A percentile compares a stretch with the other conserved stretches of the same genome.
phyloP scores from a whole-genome alignment of 139 green algal species.

The Tetradesmus lagerheimii region DNA sequence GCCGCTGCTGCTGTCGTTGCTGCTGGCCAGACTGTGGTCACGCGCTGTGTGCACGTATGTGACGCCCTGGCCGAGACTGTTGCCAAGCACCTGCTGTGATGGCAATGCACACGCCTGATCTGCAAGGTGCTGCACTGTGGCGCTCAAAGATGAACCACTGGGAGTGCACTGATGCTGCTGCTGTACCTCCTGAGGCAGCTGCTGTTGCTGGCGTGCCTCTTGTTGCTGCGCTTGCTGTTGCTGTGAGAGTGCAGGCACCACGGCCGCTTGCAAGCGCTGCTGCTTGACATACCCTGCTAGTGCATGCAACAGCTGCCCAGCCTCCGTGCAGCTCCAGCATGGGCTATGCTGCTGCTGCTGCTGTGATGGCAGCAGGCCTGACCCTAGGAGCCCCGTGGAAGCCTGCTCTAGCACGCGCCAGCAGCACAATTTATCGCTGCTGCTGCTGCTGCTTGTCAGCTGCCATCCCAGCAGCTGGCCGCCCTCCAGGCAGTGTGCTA shows the following conservation, averaged over 20 bases:
- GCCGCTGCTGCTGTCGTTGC: neutral
- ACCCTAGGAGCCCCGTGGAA: neutral
- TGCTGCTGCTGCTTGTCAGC: slow-evolving; percentile 4
- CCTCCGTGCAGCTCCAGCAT: slow-evolving; percentile 4
- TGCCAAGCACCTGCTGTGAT: neutral
- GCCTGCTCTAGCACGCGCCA: slow-evolving; percentile 8
- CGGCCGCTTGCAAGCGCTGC: neutral
- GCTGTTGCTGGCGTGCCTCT: neutral
- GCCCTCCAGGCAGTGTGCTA: neutral
- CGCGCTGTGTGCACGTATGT: neutral
- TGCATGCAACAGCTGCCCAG: slow-evolving; percentile 16
- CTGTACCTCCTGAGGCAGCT: neutral
- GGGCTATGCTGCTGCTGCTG: neutral
- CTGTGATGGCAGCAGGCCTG: neutral
- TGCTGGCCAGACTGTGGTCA: neutral
- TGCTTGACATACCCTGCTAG: slow-evolving; percentile 16
- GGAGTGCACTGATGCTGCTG: neutral
- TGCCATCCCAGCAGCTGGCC: neutral
- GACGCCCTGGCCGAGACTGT: neutral
- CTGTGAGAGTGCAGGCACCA: neutral
- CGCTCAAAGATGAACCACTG: neutral
- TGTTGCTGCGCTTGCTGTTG: neutral
- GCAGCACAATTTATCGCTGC: neutral
- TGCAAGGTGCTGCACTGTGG: neutral
- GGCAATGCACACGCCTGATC: neutral